Conservation (phyloP, 176 grass and related monocot species). For the Otatea glauca region DNA sequence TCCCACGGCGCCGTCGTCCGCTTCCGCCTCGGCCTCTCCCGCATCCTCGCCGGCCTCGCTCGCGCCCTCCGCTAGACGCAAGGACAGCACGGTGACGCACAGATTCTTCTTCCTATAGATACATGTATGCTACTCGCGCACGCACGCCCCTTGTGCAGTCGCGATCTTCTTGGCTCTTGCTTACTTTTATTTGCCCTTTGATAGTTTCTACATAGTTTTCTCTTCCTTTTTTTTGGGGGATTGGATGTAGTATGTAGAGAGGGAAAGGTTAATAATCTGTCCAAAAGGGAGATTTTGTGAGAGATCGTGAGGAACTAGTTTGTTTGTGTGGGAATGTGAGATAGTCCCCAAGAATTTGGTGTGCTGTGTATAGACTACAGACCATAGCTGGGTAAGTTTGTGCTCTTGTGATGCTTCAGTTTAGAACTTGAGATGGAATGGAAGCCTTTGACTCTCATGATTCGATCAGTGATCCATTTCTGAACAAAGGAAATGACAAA, state of each 20-base stretch:
- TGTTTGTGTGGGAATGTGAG: not conserved
- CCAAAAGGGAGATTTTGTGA: constrained; percentile 30
- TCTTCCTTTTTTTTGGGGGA: not conserved
- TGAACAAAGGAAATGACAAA: not conserved
- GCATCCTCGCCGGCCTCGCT: constrained; percentile 54
- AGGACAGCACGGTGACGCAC: not conserved
- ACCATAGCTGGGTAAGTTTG: not conserved
- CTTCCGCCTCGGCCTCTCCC: constrained; percentile 63
- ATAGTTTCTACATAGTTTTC: not conserved
- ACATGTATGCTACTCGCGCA: not conserved
- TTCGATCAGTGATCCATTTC: not conserved
- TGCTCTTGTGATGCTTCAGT: constrained; percentile 10
- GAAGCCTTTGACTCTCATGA: not conserved
- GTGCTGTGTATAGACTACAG: constrained; percentile 12
- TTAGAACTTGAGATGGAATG: not conserved
- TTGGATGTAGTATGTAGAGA: not conserved
- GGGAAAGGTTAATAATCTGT: constrained; percentile 26
- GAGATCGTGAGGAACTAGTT: not conserved
- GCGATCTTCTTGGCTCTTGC: not conserved
- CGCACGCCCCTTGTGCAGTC: not conserved
- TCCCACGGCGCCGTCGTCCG: constrained; percentile 62
- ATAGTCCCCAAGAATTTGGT: not conserved
- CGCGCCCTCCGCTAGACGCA: constrained; percentile 55
- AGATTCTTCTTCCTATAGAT: not conserved
- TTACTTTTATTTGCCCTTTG: not conserved